phyloP scores from a whole-genome alignment of 352 stramenopile species.

The Globisporangium barbulae region DNA sequence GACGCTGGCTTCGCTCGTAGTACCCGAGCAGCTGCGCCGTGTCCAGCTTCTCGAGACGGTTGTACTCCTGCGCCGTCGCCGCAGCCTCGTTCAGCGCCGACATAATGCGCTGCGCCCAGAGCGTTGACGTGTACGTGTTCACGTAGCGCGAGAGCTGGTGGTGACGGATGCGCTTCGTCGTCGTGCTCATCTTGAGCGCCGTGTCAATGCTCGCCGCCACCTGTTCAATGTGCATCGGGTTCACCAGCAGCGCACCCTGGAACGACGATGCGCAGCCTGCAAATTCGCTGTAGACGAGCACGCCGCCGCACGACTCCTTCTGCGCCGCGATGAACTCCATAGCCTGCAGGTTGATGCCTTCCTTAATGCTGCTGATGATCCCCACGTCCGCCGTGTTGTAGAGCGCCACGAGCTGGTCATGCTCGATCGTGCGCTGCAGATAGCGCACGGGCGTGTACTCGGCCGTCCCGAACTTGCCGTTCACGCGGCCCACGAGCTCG shows the following conservation, averaged over 20 bases:
- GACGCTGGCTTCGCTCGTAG: slow-evolving; percentile 78
- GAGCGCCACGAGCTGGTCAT: slow-evolving; percentile 87
- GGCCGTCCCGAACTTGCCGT: slow-evolving; percentile 82
- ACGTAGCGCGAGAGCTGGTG: slow-evolving; percentile 85
- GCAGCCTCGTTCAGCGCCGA: slow-evolving; percentile 72
- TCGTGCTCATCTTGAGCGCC: slow-evolving; percentile 83
- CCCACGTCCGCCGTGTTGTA: slow-evolving; percentile 88
- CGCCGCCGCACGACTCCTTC: slow-evolving; percentile 77
- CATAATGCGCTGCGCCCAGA: slow-evolving; percentile 87
- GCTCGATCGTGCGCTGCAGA: slow-evolving; percentile 81
- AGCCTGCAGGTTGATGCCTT: slow-evolving; percentile 89
- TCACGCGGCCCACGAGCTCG: slow-evolving; percentile 86
- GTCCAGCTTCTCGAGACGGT: slow-evolving; percentile 83
- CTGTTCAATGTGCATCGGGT: slow-evolving; percentile 88
- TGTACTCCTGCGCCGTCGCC: slow-evolving; percentile 80
- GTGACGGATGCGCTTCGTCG: slow-evolving; percentile 83
- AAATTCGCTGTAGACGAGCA: slow-evolving; percentile 91
- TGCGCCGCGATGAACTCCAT: slow-evolving; percentile 91
- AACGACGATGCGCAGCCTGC: slow-evolving; percentile 88
- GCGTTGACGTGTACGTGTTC: slow-evolving; percentile 85
- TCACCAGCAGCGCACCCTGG: slow-evolving; percentile 85
- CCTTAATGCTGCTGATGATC: slow-evolving; percentile 87
- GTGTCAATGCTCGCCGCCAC: slow-evolving; percentile 82
- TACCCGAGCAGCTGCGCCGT: slow-evolving; percentile 77
- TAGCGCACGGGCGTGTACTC: slow-evolving; percentile 89